Evolutionary conservation across 495 filamentous ascomycete species (phyloP), one percentile per base, ranked within the genome.

Genomic region (Hamigera avellanea): DNA sequence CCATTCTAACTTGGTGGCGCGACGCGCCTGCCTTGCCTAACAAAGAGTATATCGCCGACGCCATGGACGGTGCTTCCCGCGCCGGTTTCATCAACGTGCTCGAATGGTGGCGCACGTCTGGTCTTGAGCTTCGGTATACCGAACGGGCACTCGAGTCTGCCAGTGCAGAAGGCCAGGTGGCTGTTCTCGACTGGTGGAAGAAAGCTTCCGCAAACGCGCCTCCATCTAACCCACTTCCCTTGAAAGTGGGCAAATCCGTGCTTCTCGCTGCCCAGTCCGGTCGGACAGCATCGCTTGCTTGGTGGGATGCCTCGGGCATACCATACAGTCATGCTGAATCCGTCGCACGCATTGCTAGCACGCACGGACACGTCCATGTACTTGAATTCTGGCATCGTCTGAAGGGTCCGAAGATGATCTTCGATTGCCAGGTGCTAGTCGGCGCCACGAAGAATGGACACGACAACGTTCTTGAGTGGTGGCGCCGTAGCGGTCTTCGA

Each of bases 171-270:
- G 86, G 87, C 17, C 83, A 86, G 37, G 63, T 93, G n/a, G 60
- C 69, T 0, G 85, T 94, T 6, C 69, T 95, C 0, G 78, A 91
- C 43, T 95, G 88, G 88, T 95, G 88, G 88, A 82, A 81, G 42
- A 58, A 73, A 32, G 73, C 80, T 0, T 73, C 59, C 14, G 37
- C 45, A 12, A 53, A 51, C 9, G 44, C 48, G 14, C 48, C 54
- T 15, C 16, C 37, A 1, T 43, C 47, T 15, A 50, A 46, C 2
- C 52, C 66, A 1, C 53, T 83, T 12, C 70, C 68, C 0, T 66
- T 89, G 8, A 84, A 85, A 54, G 78, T 85, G 0, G 86, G 86
- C 21, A 82, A 86, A 48, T 80, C 81, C 18, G 75, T 93, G 14
- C 73, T 85, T 26, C 75, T 76, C 6, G 85, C 86, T 0, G 83